Evolutionary conservation across 139 green algal species (phyloP), one percentile per base, ranked within the genome.

Genomic region (Bryopsis sp.): DNA sequence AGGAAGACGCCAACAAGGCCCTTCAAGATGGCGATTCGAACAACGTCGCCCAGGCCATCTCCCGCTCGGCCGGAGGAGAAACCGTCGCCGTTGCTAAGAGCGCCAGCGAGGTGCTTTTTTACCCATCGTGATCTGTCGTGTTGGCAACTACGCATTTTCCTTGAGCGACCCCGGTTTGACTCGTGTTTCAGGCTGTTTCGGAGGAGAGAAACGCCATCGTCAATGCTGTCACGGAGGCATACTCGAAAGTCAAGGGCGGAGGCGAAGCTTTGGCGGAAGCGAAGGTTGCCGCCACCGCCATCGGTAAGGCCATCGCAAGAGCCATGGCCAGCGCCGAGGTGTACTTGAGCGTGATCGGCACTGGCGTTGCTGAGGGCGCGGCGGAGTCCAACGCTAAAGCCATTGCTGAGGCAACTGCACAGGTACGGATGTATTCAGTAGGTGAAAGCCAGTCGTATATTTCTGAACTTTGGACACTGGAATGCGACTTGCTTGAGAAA

Each of bases 221-320:
- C 4, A 7, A 65, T 24, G 58, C 29, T 22, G 43, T 65, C 26
- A 7, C 26, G 7, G 32, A 33, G 7, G 58, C 43, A 5, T 65
- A 35, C 43, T 7, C 26, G 8, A 47, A n/a, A 3, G 58, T 26
- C 58, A 43, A 65, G 39, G 7, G 31, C 26, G 58, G 58, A 15
- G 58, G 58, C 31, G 7, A 5, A 24, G 26, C 58, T 6, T 46
- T 35, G 3, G 58, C 58, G 6, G 29, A 28, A 39, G 28, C 43
- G 8, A 39, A 39, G 6, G 7, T 8, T n/a, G 26, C 22, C 39
- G 58, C 58, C 31, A 39, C 28, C 31, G 58, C 58, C 28, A 65
- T 65, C 4, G 58, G 58, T 26, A 33, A 65, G 43, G 58, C 58
- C 28, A 39, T 65, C 7, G 58, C 58, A 15, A 33, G 43, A 65